Evolutionary conservation across 2,329 filamentous ascomycete genomes (phyloP), one percentile per base, ranked within the genome.

Genomic region (Drechslerella coelobrocha): DNA sequence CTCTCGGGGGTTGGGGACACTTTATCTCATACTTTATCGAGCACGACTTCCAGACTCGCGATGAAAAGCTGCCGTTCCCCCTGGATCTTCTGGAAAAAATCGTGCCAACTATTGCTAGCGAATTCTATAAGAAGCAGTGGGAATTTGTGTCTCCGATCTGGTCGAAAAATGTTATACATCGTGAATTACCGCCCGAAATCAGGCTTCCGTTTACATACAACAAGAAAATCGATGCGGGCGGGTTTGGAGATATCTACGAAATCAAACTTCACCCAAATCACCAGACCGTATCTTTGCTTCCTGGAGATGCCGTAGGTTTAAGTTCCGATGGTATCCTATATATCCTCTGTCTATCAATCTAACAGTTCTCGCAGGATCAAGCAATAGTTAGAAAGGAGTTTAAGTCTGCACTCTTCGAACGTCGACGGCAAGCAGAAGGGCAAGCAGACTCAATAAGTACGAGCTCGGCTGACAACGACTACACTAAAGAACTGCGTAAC

Each of bases 321-420:
- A 27, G 7, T 23, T 19, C 12, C 3, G 12, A 21, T 39, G 3
- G 1, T 21, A 17, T 23, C 2, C 45, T 31, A 17, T 12, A 21
- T 10, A 14, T 17, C 23, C 5, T 27, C 21, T 27, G 14, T 24
- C 41, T 14, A 7, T 19, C 17, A 39, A 53, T 31, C 21, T 41
- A 41, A 48, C 19, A 2, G 2, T 5, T 54, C 14, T 19, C 47
- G n/a, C 51, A 61, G 56, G 17, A 56, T 24, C 55, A 68, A 52
- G 31, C 29, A 47, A 56, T 68, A 14, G 55, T 68, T 2, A 37
- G 63, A 37, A 68, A 68, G 14, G 63, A 68, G 21, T 61, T 61
- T 23, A 68, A 56, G 41, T 61, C 50, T 2, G 41, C 29, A 41
- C 48, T 52, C 12, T 52, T 61, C 23, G 47, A 45, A 10, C 48